Percentiles rank a stretch among this genome's conserved stretches.
phyloP scores from a whole-genome alignment of 2,329 filamentous ascomycete genomes.

The Botrytis hyacinthi region DNA sequence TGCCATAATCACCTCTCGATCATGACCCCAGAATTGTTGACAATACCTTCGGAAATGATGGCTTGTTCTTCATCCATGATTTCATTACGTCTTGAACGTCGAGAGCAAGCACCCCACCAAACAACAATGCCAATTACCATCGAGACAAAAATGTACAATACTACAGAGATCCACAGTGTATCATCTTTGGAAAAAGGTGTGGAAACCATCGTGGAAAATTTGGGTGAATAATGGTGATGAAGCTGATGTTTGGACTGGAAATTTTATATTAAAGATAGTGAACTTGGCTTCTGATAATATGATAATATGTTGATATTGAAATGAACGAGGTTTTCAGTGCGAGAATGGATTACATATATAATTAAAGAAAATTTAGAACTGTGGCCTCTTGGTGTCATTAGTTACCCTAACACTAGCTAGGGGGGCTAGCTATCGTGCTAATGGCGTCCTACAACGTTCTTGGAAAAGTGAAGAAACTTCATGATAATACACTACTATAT shows the following conservation, averaged over 20 bases:
- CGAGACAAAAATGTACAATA: background rate
- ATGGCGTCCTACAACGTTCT: background rate
- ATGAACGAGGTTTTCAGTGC: too few relatives aligned
- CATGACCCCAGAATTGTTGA: too few relatives aligned
- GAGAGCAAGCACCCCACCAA: background rate
- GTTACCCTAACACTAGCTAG: background rate
- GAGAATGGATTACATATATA: background rate
- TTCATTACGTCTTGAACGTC: background rate
- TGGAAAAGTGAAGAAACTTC: background rate
- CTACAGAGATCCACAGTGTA: background rate
- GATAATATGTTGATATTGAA: background rate
- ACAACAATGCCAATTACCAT: background rate
- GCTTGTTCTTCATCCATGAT: background rate
- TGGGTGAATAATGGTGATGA: too few relatives aligned
- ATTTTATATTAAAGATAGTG: background rate
- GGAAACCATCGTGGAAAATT: background rate
- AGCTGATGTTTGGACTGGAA: background rate
- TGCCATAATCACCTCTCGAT: background rate
- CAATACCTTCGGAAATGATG: background rate
- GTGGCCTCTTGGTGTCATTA: background rate
- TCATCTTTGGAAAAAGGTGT: background rate
- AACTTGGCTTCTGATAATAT: background rate
- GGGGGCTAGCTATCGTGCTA: background rate
- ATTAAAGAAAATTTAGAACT: background rate
- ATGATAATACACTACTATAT: background rate